Evolutionary conservation across 1,139 yeast genomes (phyloP).

Genomic region (Magnusiomyces ingens): DNA sequence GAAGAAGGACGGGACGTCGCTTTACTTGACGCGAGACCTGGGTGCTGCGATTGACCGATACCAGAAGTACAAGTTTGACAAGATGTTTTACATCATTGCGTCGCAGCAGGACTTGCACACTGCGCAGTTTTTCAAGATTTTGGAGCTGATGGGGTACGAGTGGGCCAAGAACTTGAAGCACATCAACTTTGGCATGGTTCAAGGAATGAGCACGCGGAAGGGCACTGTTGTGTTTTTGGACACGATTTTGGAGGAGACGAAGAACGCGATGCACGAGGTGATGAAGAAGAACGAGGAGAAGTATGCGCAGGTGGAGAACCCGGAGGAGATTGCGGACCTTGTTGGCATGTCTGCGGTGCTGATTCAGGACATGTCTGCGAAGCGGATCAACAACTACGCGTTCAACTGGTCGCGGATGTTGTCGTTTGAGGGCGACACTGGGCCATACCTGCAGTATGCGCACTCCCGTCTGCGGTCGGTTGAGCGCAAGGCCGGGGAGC

Average conservation of each 20-base stretch:
- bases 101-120: conserved; percentile 92
- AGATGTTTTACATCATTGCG: conserved; percentile 94
- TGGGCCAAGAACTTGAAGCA: conserved; percentile 82
- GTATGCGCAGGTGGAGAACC: conserved; percentile 89
- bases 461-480: conserved; percentile 96
- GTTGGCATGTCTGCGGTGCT: conserved; percentile 96
- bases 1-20: conserved; percentile 92
- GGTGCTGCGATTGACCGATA: conserved; percentile 95
- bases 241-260: conserved; percentile 87
- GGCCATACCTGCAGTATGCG: conserved; percentile 97
- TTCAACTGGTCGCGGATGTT: conserved; percentile 99
- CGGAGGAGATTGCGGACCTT: conserved; percentile 91
- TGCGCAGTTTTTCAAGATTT: conserved; percentile 90
- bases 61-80: conserved; percentile 78
- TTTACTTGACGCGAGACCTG: conserved; percentile 92
- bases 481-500: conserved; percentile 64
- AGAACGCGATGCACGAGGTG: conserved; percentile 93
- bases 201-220: conserved; percentile 97
- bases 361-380: conserved; percentile 99
- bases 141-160: conserved; percentile 83
- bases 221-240: conserved; percentile 98
- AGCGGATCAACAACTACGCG: conserved; percentile 91
- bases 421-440: conserved; percentile 98
- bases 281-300: conserved; percentile 90
- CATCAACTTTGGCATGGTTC: conserved; percentile 95